A percentile compares a stretch with the other conserved stretches of the same genome.
These are phyloP conservation scores for Aschersonia sp. DNA, from an alignment of 2,329 filamentous ascomycete species.

Conservation along the genomic window DNA sequence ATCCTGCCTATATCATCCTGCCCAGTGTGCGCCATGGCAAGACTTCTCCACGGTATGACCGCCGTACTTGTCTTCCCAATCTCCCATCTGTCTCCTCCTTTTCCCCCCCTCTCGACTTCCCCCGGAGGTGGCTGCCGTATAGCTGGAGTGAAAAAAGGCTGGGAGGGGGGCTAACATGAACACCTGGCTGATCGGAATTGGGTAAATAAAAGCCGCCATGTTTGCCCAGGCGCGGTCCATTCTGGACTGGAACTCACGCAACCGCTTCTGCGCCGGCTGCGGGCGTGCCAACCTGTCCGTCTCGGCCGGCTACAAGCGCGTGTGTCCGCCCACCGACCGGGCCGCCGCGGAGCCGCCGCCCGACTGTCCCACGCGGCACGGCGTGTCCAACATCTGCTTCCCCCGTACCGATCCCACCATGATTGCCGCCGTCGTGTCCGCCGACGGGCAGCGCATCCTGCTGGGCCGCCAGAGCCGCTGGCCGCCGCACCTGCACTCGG, in stretches of 20 bases:
- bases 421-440: constrained; percentile 82
- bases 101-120: neutral
- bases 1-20: neutral
- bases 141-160: neutral
- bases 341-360: constrained; percentile 15
- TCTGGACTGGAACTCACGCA: constrained; percentile 87
- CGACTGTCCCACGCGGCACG: constrained; percentile 67
- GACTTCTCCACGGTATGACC: too few species aligned
- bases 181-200: neutral
- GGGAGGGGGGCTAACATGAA: too few species aligned
- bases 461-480: constrained; percentile 77
- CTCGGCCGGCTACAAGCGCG: constrained; percentile 67
- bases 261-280: constrained; percentile 83
- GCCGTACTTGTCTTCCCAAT: too few species aligned
- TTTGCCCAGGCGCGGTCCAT: constrained; percentile 81
- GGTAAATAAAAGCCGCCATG: constrained; percentile 51
- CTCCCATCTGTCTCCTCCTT: neutral
- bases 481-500: constrained; percentile 76
- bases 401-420: constrained; percentile 88
- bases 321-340: constrained; percentile 58
- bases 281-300: constrained; percentile 68
- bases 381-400: constrained; percentile 82
- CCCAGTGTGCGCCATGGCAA: too few species aligned
- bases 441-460: constrained; percentile 62
- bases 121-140: neutral